Evolutionary conservation across 1,139 yeast genomes (phyloP), one percentile per base, ranked within the genome.

Genomic region (Ashbya aceris): DNA sequence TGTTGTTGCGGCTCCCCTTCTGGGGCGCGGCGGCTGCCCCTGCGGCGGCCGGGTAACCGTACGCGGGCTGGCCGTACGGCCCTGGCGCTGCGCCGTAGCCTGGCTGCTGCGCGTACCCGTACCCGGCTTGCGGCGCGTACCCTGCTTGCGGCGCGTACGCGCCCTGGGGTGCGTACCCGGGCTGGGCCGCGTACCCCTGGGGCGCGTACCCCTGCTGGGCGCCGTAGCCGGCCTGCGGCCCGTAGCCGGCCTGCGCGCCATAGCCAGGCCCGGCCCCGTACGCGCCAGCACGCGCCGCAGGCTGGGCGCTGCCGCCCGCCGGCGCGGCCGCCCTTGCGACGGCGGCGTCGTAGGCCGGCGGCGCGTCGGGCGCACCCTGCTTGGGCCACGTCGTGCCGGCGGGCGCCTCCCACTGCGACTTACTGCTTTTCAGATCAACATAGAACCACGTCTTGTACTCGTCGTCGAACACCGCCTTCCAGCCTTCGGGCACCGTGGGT

Each of bases 351-450:
- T 45, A 45, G 23, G 53, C 53, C 23, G 53, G 52, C 5, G 52
- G 52, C 40, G 51, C 46, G 12, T 52, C 49, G 48, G 38, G 43
- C 37, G 49, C 48, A 38, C 53, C 43, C 10, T 56, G 54, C 11
- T 43, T 65, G 4, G 63, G 60, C 57, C 74, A 72, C 2, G 51
- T 59, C 0, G 85, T 75, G 0, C 84, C 87, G 7, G 55, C 47
- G 3, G 96, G 96, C 10, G 79, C 76, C 42, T 85, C 95, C 97
- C 97, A 89, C 62, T 86, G 96, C 0, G 96, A 84, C 51, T 76
- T 68, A 48, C 83, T 81, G n/a, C 85, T 74, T 12, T 69, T 55
- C 51, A 82, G 65, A 54, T 87, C 70, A 20, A 89, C 95, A 55
- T 80, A 89, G 61, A 73, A 82, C 77, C 79, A 81, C 12, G 84